Evolutionary conservation across 352 stramenopile genomes (phyloP), one percentile per base, ranked within the genome.

Genomic region (Pythium sukuiense): DNA sequence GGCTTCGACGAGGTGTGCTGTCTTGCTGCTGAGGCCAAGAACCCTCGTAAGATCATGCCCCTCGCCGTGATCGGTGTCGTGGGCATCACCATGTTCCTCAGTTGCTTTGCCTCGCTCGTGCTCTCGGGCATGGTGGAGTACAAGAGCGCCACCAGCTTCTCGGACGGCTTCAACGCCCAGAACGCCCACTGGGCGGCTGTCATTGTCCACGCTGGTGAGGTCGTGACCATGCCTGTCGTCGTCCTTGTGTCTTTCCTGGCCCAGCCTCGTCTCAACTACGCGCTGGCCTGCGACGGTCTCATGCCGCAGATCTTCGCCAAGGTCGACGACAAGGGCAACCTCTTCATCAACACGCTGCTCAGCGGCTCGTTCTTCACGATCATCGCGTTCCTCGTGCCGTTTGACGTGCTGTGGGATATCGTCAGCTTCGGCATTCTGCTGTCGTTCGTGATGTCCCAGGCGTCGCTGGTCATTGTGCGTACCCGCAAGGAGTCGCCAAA

Each of bases 1-100:
- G 95, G 95, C 16, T 98, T 97, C 70, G 95, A 98, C 74, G 93
- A 97, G 69, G 85, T 98, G 18, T 97, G 88, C 69, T 97, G 90
- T 73, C 65, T 98, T 16, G 85, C 89, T 18, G 85, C 81, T 29
- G 85, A 94, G 70, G 76, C 83, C 29, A 87, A 87, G 67, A 81
- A 94, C 71, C 81, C 84, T 43, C 77, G 83, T 37, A 81, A 76
- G 55, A 79, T 89, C 70, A 85, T 97, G 71, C 89, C 91, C 6
- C 54, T 76, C 18, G 83, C 84, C 24, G 87, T 97, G 55, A 85
- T 96, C 45, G 81, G 76, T 18, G 93, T 92, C 3, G 73, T 97
- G 24, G 48, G 73, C 13, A 74, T 81, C 59, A 93, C 91, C 7
- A 87, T 90, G 73, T 76, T 86, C 65, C 60, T 94, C n/a, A 77